Percentiles rank a stretch among this genome's conserved stretches.
Conservation (phyloP, 2,329 filamentous ascomycete species). For the Beauveria medogensis region DNA sequence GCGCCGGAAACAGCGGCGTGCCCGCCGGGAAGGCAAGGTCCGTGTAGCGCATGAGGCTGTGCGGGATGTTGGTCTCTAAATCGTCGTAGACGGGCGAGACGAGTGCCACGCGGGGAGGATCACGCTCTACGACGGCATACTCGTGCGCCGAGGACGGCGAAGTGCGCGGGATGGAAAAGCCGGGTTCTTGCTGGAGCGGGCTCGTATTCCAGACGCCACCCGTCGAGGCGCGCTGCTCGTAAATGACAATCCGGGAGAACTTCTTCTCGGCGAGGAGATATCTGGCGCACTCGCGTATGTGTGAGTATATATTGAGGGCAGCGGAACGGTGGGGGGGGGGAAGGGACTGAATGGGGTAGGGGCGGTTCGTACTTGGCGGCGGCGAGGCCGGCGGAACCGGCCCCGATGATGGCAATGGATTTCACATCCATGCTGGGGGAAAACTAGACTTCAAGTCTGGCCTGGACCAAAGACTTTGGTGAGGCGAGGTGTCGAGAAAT, state of each 20-base stretch:
- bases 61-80: conserved; percentile 70
- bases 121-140: conserved; percentile 35
- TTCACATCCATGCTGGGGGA: conserved; percentile 24
- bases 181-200: conserved; percentile 17
- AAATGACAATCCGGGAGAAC: conserved; percentile 58
- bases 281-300: conserved; percentile 32
- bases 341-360: background rate
- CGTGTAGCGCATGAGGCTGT: conserved; percentile 61
- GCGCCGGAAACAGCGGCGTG: conserved; percentile 58
- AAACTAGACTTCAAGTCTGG: background rate
- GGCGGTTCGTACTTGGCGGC: conserved; percentile 35
- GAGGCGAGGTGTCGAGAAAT: background rate
- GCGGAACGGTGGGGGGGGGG: background rate
- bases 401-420: conserved; percentile 62
- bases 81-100: conserved; percentile 63
- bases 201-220: conserved; percentile 71
- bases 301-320: background rate
- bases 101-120: conserved; percentile 34
- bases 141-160: conserved; percentile 24
- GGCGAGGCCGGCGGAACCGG: conserved; percentile 60
- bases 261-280: conserved; percentile 55
- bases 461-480: background rate
- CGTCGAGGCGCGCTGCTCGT: conserved; percentile 57
- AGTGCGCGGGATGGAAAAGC: conserved; percentile 23
- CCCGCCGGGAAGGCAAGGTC: conserved; percentile 51